A percentile compares a stretch with the other conserved stretches of the same genome.
Evolutionary conservation across 1,284 basidiomycete genomes (phyloP).

Genomic region (Thelephora terrestris): DNA sequence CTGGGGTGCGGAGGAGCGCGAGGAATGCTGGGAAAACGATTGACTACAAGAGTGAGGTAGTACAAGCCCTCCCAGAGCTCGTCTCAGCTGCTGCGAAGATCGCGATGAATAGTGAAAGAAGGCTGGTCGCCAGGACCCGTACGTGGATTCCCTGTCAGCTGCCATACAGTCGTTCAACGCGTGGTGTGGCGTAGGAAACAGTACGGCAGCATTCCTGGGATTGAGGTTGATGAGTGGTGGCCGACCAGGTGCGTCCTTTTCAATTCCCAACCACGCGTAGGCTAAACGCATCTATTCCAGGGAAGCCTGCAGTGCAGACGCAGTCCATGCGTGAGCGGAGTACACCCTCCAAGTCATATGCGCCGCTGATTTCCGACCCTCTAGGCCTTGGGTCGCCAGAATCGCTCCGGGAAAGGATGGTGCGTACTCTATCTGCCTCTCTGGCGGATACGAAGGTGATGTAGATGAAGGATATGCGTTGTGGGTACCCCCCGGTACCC

Average conservation of each 20-base stretch:
- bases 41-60: constrained; percentile 35
- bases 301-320: constrained; percentile 56
- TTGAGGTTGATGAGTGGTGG: constrained; percentile 77
- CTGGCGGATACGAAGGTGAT: constrained; percentile 80
- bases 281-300: constrained; percentile 21
- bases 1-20: constrained; percentile 45
- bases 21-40: constrained; percentile 50
- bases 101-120: constrained; percentile 14
- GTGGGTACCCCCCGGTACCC: constrained; percentile 35
- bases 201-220: constrained; percentile 61
- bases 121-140: constrained; percentile 52
- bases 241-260: constrained; percentile 36
- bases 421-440: constrained; percentile 71
- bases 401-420: constrained; percentile 59
- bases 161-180: background rate
- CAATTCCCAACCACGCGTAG: background rate
- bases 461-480: constrained; percentile 73
- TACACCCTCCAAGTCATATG: background rate
- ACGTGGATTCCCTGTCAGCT: background rate
- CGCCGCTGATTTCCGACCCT: constrained; percentile 3
- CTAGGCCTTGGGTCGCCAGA: constrained; percentile 68
- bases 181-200: constrained; percentile 22
- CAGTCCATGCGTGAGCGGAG: constrained; percentile 59
- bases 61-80: constrained; percentile 7
- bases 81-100: constrained; percentile 12